These are phyloP conservation scores for Gracilariopsis chorda DNA, from an alignment of 23 red algal species.

Conservation along the genomic window DNA sequence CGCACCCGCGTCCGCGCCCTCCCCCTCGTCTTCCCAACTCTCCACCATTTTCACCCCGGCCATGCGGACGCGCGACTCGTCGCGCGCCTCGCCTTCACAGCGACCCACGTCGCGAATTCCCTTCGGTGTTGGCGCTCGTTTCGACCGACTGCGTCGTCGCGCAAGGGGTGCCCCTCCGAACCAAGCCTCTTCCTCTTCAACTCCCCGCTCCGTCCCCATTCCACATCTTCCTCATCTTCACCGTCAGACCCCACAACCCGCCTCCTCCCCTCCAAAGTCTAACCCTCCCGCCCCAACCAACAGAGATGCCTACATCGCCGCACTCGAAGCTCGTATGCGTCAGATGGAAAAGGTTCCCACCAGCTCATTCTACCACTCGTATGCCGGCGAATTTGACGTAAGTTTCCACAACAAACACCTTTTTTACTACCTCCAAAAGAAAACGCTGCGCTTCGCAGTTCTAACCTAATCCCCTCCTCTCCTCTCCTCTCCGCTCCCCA, in stretches of 20 bases:
- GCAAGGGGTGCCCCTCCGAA: neutral
- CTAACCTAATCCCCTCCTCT: no score
- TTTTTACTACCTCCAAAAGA: no score
- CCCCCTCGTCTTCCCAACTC: neutral
- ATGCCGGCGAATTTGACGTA: slow-evolving; percentile 83
- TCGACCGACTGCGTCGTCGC: neutral
- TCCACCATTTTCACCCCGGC: neutral
- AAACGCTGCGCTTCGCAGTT: no score
- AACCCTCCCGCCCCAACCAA: neutral
- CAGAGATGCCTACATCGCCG: slow-evolving; percentile 8
- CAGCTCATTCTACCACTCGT: slow-evolving; percentile 56
- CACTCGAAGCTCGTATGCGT: slow-evolving; percentile 51
- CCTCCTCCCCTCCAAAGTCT: slow-evolving; percentile 3
- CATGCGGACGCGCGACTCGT: slow-evolving; percentile 19
- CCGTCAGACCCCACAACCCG: neutral
- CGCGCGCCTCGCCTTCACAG: neutral
- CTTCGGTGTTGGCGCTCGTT: neutral
- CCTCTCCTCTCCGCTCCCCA: neutral
- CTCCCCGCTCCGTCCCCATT: neutral
- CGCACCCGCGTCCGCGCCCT: neutral
- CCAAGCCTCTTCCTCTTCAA: neutral
- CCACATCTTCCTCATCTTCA: neutral
- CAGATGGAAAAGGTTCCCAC: slow-evolving; percentile 66
- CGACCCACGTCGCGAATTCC: neutral
- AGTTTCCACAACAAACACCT: no score